Evolutionary conservation across 2,329 filamentous ascomycete species (phyloP).

Genomic region (Colletotrichum sp.): DNA sequence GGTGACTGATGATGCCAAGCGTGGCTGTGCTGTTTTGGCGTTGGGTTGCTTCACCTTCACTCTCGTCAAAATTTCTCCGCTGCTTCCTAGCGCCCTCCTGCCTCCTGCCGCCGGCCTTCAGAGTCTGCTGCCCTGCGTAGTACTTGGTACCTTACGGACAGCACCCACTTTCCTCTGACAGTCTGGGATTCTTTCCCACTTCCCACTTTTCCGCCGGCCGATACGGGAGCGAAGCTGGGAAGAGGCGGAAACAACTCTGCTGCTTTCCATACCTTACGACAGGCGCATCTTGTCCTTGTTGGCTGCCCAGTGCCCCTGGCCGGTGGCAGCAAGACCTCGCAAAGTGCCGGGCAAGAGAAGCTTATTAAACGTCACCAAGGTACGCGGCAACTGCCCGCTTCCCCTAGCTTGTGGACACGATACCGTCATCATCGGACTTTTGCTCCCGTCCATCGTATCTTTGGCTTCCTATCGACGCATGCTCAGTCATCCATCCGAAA

Average conservation of each 20-base stretch:
- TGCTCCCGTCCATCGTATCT: background rate
- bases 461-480: background rate
- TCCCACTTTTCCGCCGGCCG: background rate
- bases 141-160: background rate
- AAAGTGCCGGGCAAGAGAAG: background rate
- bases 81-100: constrained; percentile 5
- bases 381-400: background rate
- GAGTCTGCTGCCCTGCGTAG: too few relatives aligned
- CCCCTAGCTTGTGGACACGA: background rate
- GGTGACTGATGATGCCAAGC: constrained; percentile 6
- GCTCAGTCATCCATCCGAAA: background rate
- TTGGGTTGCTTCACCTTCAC: constrained; percentile 1
- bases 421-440: background rate
- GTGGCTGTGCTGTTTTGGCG: constrained; percentile 20
- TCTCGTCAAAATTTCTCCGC: constrained; percentile 5
- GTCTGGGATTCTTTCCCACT: background rate
- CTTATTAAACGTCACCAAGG: background rate
- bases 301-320: background rate
- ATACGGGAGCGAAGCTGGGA: background rate
- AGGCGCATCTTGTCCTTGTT: background rate
- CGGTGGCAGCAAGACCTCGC: background rate
- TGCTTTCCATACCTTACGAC: background rate
- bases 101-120: background rate
- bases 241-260: background rate
- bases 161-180: background rate